Percentiles rank a stretch among this genome's conserved stretches.
Evolutionary conservation across 2,329 filamentous ascomycete genomes (phyloP).

Genomic region (Ophiostoma perfectum): DNA sequence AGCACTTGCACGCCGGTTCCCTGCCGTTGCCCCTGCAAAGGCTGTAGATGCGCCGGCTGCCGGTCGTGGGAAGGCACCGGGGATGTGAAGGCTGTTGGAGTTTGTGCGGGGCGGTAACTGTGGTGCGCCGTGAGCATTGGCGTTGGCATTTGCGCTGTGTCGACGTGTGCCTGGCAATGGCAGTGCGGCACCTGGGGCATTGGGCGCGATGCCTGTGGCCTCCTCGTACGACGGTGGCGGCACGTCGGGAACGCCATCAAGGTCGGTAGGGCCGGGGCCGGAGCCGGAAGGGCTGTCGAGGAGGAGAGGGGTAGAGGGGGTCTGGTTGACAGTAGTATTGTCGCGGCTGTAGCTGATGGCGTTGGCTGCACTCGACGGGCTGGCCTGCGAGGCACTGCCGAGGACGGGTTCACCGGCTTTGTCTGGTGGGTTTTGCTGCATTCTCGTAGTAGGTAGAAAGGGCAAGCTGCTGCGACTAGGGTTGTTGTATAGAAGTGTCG

Average conservation of each 20-base stretch:
- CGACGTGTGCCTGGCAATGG: background rate
- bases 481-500: background rate
- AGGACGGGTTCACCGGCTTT: conserved; percentile 8
- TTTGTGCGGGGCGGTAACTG: conserved; percentile 5
- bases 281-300: background rate
- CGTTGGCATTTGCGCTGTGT: background rate
- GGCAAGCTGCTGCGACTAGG: background rate
- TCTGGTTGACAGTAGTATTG: conserved; percentile 21
- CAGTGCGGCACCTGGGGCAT: background rate
- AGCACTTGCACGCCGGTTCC: background rate
- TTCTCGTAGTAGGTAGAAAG: background rate
- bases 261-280: background rate
- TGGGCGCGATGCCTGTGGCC: conserved; percentile 21
- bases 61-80: conserved; percentile 12
- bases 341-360: conserved; percentile 19
- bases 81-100: background rate
- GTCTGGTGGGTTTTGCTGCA: background rate
- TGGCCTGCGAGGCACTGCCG: conserved; percentile 13
- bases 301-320: conserved; percentile 23
- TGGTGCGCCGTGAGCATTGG: background rate
- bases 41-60: background rate
- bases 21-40: background rate
- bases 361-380: conserved; percentile 3
- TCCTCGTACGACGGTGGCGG: conserved; percentile 27
- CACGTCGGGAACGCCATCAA: conserved; percentile 19